Evolutionary conservation across 202 grass and related monocot genomes (phyloP).

Genomic region (Carex arenaria): DNA sequence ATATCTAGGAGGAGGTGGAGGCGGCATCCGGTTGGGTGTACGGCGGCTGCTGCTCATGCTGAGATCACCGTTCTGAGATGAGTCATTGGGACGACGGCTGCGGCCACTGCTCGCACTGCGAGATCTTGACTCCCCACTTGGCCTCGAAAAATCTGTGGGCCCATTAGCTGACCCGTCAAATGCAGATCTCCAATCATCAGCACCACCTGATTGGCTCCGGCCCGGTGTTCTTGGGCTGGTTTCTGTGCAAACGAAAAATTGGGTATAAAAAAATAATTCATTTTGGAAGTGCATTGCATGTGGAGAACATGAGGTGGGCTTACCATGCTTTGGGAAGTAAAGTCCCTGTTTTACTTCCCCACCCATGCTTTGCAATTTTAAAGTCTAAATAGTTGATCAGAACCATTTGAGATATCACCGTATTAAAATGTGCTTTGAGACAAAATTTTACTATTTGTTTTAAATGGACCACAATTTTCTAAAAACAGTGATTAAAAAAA

Average conservation of each 20-base stretch:
- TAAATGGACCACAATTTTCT: too few species aligned
- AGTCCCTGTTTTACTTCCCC: too few species aligned
- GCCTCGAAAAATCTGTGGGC: conserved; percentile 13
- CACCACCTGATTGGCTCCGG: conserved; percentile 10
- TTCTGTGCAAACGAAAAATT: conserved; percentile 29
- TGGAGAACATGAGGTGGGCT: neutral
- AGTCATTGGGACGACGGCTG: conserved; percentile 18
- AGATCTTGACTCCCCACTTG: conserved; percentile 20
- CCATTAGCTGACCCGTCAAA: conserved; percentile 44
- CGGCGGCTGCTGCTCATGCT: conserved; percentile 35
- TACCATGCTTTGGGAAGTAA: too few species aligned
- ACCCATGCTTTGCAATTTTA: too few species aligned
- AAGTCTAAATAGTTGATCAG: too few species aligned
- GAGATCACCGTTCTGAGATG: conserved; percentile 37
- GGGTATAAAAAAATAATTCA: neutral
- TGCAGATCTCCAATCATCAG: conserved; percentile 75
- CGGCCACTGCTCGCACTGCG: conserved; percentile 22
- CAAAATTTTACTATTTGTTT: too few species aligned
- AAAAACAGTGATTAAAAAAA: too few species aligned
- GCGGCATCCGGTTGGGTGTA: conserved; percentile 41
- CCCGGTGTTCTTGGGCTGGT: conserved; percentile 26
- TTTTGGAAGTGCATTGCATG: neutral
- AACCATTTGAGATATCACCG: too few species aligned
- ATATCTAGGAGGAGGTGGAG: conserved; percentile 32
- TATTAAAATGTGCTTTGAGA: too few species aligned